A percentile compares a stretch with the other conserved stretches of the same genome.
These are phyloP conservation scores for Coniferiporia sulphurascens DNA, from an alignment of 1,284 basidiomycete species.

Conservation along the genomic window DNA sequence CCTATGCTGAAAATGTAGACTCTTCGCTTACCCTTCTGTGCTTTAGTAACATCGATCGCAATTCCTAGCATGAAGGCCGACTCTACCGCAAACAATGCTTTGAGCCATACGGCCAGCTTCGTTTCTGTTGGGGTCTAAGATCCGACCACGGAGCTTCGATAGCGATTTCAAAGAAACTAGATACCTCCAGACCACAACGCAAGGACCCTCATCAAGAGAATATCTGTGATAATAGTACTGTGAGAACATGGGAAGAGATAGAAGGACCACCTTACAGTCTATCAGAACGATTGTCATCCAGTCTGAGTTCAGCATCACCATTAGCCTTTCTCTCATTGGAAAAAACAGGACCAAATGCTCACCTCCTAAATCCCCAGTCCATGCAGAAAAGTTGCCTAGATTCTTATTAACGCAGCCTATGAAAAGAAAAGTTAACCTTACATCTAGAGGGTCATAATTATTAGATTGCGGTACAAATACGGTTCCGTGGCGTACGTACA, in stretches of 20 bases:
- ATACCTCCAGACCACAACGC: not conserved
- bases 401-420: too few species aligned
- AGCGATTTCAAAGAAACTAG: not conserved
- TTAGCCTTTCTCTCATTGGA: not conserved
- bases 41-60: not conserved
- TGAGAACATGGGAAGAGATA: not conserved
- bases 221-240: not conserved
- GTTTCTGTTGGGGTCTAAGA: not conserved
- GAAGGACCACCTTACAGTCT: not conserved
- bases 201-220: slow-evolving; percentile 6
- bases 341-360: not conserved
- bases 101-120: not conserved
- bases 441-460: too few species aligned
- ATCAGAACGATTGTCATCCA: slow-evolving; percentile 6
- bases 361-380: not conserved
- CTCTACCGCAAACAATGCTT: not conserved
- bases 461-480: too few species aligned
- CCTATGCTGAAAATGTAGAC: not conserved
- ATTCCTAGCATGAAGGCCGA: not conserved
- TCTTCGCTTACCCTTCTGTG: not conserved
- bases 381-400: not conserved
- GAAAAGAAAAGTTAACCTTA: too few species aligned
- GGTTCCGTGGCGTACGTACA: too few species aligned
- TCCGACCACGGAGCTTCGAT: not conserved
- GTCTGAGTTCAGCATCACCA: not conserved